Evolutionary conservation across 1,284 basidiomycete species (phyloP).

Genomic region (Pascua guehoae): DNA sequence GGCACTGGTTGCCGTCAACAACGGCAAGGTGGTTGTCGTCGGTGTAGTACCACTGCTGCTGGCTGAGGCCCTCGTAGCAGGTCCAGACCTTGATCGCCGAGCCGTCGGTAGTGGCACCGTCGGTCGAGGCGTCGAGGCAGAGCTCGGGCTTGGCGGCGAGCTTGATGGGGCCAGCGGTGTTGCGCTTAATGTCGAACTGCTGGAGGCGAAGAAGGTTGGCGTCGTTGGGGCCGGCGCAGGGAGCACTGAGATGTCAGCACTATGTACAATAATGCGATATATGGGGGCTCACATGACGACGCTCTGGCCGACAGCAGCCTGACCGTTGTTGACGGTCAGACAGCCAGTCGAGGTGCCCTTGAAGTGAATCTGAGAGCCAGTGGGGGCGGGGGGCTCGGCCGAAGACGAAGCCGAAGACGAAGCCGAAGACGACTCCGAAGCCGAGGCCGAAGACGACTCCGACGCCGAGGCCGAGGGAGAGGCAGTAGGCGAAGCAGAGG

Average conservation of each 20-base stretch:
- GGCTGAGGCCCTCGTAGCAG: slow-evolving; percentile 9
- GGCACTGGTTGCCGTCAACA: slow-evolving; percentile 11
- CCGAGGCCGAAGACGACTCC: background rate
- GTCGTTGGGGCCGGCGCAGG: slow-evolving; percentile 1
- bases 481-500: background rate
- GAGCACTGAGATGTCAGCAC: slow-evolving; percentile 3
- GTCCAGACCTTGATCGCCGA: slow-evolving; percentile 29
- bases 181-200: slow-evolving; percentile 6
- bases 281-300: slow-evolving; percentile 8
- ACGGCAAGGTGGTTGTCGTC: slow-evolving; percentile 12
- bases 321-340: slow-evolving; percentile 11
- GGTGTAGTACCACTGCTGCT: slow-evolving; percentile 16
- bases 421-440: background rate
- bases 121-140: slow-evolving; percentile 24
- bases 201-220: slow-evolving; percentile 2
- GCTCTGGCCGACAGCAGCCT: background rate
- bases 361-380: no score
- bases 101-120: slow-evolving; percentile 12
- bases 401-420: no score
- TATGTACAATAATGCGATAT: background rate
- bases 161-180: background rate
- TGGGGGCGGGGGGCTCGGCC: no score
- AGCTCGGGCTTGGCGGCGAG: slow-evolving; percentile 8
- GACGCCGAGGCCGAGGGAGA: background rate
- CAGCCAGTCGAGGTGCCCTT: background rate